Percentiles rank a stretch among this genome's conserved stretches.
Evolutionary conservation across 2,329 filamentous ascomycete genomes (phyloP).

Genomic region (Cytospora piceicola): DNA sequence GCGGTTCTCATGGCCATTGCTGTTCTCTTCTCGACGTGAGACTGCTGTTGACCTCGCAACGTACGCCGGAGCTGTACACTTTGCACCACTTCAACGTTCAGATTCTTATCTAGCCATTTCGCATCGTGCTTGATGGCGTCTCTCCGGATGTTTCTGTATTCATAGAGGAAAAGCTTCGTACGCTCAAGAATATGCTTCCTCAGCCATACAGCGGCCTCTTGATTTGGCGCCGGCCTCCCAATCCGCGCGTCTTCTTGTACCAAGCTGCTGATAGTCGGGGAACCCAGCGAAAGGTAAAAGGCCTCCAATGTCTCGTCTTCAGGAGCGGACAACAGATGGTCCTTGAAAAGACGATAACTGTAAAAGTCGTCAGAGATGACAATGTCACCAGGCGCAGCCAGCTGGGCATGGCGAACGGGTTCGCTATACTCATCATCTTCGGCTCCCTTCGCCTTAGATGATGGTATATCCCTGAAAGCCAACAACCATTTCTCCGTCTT

Average conservation of each 20-base stretch:
- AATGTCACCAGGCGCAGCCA: slow-evolving; percentile 72
- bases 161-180: slow-evolving; percentile 86
- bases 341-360: slow-evolving; percentile 86
- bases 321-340: slow-evolving; percentile 81
- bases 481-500: slow-evolving; percentile 76
- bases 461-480: slow-evolving; percentile 74
- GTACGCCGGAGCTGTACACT: slow-evolving; percentile 77
- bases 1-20: slow-evolving; percentile 65
- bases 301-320: slow-evolving; percentile 85
- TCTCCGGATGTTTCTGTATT: slow-evolving; percentile 67
- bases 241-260: slow-evolving; percentile 79
- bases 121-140: slow-evolving; percentile 84
- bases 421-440: slow-evolving; percentile 64
- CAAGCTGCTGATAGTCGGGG: slow-evolving; percentile 73
- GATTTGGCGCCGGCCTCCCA: slow-evolving; percentile 67
- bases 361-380: slow-evolving; percentile 87
- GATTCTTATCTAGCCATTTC: slow-evolving; percentile 87
- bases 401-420: slow-evolving; percentile 75
- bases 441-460: slow-evolving; percentile 51
- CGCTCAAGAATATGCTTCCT: slow-evolving; percentile 85
- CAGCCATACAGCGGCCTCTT: slow-evolving; percentile 69
- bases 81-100: slow-evolving; percentile 77
- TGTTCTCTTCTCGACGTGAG: slow-evolving; percentile 74
- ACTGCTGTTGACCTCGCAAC: slow-evolving; percentile 71
- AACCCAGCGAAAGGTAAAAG: slow-evolving; percentile 83